Conservation (phyloP, 495 filamentous ascomycete species). For the Aspergillus homomorphus region DNA sequence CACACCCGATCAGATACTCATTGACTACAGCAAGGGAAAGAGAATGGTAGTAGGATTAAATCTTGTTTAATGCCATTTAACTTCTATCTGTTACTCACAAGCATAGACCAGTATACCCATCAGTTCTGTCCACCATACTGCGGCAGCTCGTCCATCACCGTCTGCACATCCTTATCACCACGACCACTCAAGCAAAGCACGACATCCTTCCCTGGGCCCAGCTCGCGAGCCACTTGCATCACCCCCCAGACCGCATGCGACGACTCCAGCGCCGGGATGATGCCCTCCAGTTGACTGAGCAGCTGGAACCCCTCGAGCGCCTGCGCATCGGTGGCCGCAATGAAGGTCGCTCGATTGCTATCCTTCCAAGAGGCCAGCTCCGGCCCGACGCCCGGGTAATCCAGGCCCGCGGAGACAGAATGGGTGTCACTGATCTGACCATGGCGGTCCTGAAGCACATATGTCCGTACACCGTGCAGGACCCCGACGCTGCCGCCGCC, state of each 20-base stretch:
- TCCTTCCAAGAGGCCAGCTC: conserved; percentile 79
- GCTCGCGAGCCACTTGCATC: conserved; percentile 75
- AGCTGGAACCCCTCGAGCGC: conserved; percentile 76
- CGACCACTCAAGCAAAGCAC: conserved; percentile 82
- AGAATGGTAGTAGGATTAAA: too few species aligned
- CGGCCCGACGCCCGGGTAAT: conserved; percentile 95
- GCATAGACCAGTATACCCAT: not conserved
- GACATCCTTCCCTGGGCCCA: conserved; percentile 76
- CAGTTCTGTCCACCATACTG: not conserved
- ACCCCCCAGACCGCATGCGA: conserved; percentile 82
- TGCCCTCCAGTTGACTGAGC: conserved; percentile 76
- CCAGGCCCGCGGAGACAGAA: conserved; percentile 93
- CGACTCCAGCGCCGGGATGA: conserved; percentile 85
- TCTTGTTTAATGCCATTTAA: too few species aligned
- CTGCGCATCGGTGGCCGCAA: conserved; percentile 81
- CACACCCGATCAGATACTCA: too few species aligned
- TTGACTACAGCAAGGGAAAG: too few species aligned
- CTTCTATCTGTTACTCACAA: not conserved
- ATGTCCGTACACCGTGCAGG: conserved; percentile 91
- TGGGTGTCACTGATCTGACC: conserved; percentile 95
- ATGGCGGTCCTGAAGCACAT: conserved; percentile 85
- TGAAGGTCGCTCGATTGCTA: conserved; percentile 68
- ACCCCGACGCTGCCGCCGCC: conserved; percentile 87
- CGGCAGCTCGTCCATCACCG: conserved; percentile 84
- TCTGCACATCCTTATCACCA: conserved; percentile 93